Evolutionary conservation across 2,329 filamentous ascomycete genomes (phyloP).

Genomic region (Diaporthe sp.): DNA sequence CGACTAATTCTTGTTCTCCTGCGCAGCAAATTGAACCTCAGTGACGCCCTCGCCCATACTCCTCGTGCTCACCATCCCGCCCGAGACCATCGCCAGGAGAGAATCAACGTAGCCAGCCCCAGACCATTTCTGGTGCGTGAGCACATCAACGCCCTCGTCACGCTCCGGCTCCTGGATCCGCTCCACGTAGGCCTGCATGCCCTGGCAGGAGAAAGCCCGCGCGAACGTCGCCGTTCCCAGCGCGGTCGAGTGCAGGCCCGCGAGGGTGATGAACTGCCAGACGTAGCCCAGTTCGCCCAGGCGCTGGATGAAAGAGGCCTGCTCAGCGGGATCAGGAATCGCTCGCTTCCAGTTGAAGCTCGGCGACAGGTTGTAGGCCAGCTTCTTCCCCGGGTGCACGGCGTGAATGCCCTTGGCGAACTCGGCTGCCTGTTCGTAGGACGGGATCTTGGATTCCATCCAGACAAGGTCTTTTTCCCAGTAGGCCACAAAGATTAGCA

Average conservation of each 20-base stretch:
- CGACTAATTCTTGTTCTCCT: neutral
- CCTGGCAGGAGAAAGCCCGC: constrained; percentile 79
- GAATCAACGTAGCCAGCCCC: constrained; percentile 96
- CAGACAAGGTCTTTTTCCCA: constrained; percentile 84
- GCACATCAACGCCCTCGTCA: constrained; percentile 87
- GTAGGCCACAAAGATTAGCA: neutral
- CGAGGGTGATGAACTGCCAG: constrained; percentile 99
- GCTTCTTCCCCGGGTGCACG: constrained; percentile 96
- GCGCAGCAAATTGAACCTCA: constrained; percentile 83
- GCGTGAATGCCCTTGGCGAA: constrained; percentile 95
- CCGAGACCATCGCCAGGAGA: constrained; percentile 95
- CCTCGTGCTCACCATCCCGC: constrained; percentile 89
- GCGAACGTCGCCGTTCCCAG: constrained; percentile 92
- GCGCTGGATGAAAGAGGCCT: constrained; percentile 96
- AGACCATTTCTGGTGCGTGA: constrained; percentile 99
- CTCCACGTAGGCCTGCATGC: constrained; percentile 97
- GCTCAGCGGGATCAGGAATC: constrained; percentile 83
- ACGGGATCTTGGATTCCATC: constrained; percentile 99
- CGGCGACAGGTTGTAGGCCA: constrained; percentile 97
- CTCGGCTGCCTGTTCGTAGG: constrained; percentile 89
- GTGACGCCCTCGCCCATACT: constrained; percentile 99
- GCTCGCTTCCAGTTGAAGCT: constrained; percentile 99
- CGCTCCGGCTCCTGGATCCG: constrained; percentile 98
- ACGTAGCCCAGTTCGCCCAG: constrained; percentile 91
- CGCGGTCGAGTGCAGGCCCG: constrained; percentile 93